Evolutionary conservation across 2,329 filamentous ascomycete genomes (phyloP), one percentile per base, ranked within the genome.

Genomic region (Pleoardoris graminearum): DNA sequence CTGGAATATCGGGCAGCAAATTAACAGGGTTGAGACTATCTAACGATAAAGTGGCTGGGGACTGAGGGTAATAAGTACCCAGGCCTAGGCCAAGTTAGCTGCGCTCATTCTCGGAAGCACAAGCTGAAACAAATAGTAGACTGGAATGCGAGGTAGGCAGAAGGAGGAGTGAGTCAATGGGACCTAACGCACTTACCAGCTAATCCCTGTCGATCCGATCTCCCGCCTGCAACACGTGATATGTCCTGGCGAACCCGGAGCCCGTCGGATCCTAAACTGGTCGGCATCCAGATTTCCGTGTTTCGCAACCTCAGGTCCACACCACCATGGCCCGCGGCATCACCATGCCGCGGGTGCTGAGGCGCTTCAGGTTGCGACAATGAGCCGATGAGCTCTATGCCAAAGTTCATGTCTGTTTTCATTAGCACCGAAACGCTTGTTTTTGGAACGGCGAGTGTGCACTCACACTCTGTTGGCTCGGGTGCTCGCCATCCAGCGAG

Each of bases 401-500:
- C 70, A 35, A 68, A 66, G 54, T 63, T 59, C 53, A 65, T 36
- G 59, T 72, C 70, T 73, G 60, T 53, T 58, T 46, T 52, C 56
- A 57, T 69, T 61, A 71, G 67, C 65, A 55, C 44, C 61, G 59
- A 68, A 65, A 65, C 65, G 47, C 47, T 11, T 38, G 25, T 36
- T 41, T 44, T 48, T 30, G 27, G 51, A 36, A 47, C 17, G 41
- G 43, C 48, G 21, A 17, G 37, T 25, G 54, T 53, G 58, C 59
- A 70, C 70, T 60, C 57, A 73, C 70, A 73, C 57, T 70, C 67
- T 50, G 63, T 65, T 51, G 68, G 65, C 39, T 62, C 62, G 48
- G 65, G 65, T 25, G 59, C 50, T 37, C 57, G 50, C 69, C 69
- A 72, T 44, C 41, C 37, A 29, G 45, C 48, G 21, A 68, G 55